Conservation (phyloP, 2,329 filamentous ascomycete species). For the Microdochium bolleyi region DNA sequence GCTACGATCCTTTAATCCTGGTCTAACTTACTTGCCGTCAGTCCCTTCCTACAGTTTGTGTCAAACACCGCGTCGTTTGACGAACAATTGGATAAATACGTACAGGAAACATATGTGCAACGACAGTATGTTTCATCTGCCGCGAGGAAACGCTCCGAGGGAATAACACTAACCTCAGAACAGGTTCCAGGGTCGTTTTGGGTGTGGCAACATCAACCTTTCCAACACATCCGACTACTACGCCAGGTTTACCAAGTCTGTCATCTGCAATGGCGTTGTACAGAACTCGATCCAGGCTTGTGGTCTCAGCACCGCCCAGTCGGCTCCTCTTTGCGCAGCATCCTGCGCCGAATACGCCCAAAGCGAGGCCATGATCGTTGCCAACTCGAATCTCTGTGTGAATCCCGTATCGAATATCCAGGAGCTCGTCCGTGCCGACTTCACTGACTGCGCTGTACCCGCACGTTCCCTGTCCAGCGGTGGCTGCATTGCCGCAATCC, state of each 20-base stretch:
- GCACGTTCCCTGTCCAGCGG: slow-evolving; percentile 66
- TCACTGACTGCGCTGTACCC: slow-evolving; percentile 80
- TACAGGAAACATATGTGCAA: slow-evolving; percentile 66
- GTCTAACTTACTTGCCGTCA: slow-evolving; percentile 23
- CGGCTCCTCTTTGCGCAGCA: slow-evolving; percentile 77
- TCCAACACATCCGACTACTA: slow-evolving; percentile 76
- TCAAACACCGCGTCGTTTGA: slow-evolving; percentile 74
- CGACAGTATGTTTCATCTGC: slow-evolving; percentile 54
- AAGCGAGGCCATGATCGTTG: slow-evolving; percentile 78
- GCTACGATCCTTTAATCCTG: background rate
- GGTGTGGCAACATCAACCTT: slow-evolving; percentile 70
- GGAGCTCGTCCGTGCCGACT: slow-evolving; percentile 81
- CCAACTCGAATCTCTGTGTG: slow-evolving; percentile 66
- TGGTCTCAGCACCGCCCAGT: slow-evolving; percentile 51
- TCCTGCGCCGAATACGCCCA: slow-evolving; percentile 81
- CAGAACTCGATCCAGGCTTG: slow-evolving; percentile 77
- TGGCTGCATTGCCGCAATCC: slow-evolving; percentile 65
- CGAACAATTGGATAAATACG: slow-evolving; percentile 60
- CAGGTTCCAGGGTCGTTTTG: slow-evolving; percentile 76
- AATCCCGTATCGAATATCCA: slow-evolving; percentile 57
- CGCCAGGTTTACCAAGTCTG: slow-evolving; percentile 84
- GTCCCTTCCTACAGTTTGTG: slow-evolving; percentile 80
- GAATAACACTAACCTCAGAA: slow-evolving; percentile 7
- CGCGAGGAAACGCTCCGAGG: background rate
- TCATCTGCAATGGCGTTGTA: slow-evolving; percentile 88